Evolutionary conservation across 192 early-diverging fungal species (phyloP), one percentile per base, ranked within the genome.

Genomic region (Kappamyces sp.): DNA sequence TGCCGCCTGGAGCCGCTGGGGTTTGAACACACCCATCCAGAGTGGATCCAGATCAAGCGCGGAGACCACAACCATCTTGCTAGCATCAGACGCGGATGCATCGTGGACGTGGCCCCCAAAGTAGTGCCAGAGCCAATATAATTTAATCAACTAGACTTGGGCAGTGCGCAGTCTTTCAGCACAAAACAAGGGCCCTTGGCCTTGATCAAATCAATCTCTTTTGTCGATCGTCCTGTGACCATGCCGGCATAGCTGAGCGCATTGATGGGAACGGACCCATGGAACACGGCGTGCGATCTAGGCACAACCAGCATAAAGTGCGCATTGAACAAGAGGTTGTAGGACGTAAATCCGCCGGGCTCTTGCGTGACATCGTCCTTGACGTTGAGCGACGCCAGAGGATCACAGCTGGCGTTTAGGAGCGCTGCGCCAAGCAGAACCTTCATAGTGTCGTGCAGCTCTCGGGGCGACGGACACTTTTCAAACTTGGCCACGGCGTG

Each of bases 221-320:
- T 5, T n/a, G 29, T 32, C 9, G 48, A 49, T n/a, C 34, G 29
- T 15, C 8, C 31, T n/a, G 34, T 8, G 34, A 49, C 12, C 48
- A 49, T 49, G 34, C 48, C 48, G 7, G 48, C 48, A 49, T 31
- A 49, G 12, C 48, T 32, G 34, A 49, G 22, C 22, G 22, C 48
- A 49, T 8, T 15, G 31, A 31, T 49, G 31, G 34, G 9, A 30
- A 5, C 9, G 9, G 34, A 5, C 9, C 31, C 12, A 8, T 49
- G 5, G 31, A 31, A 49, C 6, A 8, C 48, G 29, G 29, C 48
- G 8, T 49, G 9, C 31, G 6, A 5, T 5, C 48, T 5, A 5
- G 48, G 48, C 9, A 49, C 48, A 5, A 49, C 12, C 48, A 49
- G 9, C 5, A 49, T 5, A 15, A 15, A 49, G 6, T 49, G 9